phyloP scores from a whole-genome alignment of 495 filamentous ascomycete species.

The Trichocladium antarcticum region DNA sequence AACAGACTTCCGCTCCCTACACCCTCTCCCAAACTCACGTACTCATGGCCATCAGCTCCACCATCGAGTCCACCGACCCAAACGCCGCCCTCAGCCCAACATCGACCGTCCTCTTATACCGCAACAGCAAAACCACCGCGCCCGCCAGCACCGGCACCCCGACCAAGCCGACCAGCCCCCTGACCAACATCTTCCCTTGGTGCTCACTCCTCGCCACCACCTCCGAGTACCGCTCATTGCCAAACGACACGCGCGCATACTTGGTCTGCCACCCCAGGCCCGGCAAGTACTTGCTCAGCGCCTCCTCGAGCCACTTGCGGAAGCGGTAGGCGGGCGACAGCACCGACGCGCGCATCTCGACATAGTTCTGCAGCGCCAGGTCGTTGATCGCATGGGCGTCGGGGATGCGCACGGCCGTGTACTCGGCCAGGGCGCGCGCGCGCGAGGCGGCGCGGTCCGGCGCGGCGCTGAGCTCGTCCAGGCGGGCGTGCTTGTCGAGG shows the following conservation, averaged over 20 bases:
- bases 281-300: constrained; percentile 63
- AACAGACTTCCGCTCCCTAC: too few relatives aligned
- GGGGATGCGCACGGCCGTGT: constrained; percentile 55
- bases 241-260: constrained; percentile 87
- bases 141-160: constrained; percentile 24
- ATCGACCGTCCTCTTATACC: constrained; percentile 12
- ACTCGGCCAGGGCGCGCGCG: constrained; percentile 55
- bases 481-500: constrained; percentile 50
- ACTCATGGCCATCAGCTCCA: constrained; percentile 14
- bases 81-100: constrained; percentile 10
- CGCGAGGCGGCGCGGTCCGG: constrained; percentile 28
- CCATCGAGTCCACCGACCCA: constrained; percentile 12
- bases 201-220: constrained; percentile 54
- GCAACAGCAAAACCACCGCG: constrained; percentile 4
- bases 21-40: neutral
- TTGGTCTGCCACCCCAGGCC: constrained; percentile 76
- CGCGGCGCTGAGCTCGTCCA: constrained; percentile 21
- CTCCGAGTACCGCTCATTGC: constrained; percentile 80
- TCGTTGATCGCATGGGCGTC: constrained; percentile 90
- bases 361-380: constrained; percentile 79
- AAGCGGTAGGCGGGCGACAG: constrained; percentile 60
- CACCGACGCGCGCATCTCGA: constrained; percentile 83
- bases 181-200: constrained; percentile 54
- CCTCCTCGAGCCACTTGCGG: constrained; percentile 78
- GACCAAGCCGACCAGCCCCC: constrained; percentile 13